phyloP scores from a whole-genome alignment of 2,329 filamentous ascomycete genomes.

The Colletotrichum lentis region DNA sequence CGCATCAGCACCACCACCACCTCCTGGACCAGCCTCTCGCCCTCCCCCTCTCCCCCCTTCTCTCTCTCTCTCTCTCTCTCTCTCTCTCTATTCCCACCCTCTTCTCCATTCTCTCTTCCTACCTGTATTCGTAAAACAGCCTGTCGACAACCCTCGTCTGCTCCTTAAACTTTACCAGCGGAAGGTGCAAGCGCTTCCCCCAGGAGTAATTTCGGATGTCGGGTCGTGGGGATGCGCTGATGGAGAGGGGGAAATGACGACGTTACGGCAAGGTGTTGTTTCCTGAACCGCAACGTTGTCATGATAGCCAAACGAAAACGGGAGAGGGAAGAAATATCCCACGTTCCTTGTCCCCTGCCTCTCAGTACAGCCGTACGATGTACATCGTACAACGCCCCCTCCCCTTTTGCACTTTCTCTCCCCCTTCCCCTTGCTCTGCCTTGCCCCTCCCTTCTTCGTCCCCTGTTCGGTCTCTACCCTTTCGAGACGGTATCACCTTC shows the following conservation, averaged over 20 bases:
- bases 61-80: too few species aligned
- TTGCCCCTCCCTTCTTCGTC: neutral
- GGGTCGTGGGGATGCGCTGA: constrained; percentile 22
- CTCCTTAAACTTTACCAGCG: constrained; percentile 6
- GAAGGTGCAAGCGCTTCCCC: constrained; percentile 33
- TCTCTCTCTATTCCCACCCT: too few species aligned
- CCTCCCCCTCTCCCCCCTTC: too few species aligned
- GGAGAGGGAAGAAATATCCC: neutral
- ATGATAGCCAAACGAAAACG: neutral
- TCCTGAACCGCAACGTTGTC: constrained; percentile 15
- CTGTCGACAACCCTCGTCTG: neutral
- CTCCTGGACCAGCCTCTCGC: constrained; percentile 4
- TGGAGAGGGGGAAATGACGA: constrained; percentile 19
- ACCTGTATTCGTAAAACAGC: neutral
- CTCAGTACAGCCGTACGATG: too few species aligned
- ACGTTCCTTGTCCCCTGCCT: constrained; percentile 20
- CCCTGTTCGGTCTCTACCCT: constrained; percentile 1
- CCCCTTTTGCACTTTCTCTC: neutral
- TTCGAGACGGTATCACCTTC: constrained; percentile 9
- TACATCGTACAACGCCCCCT: too few species aligned
- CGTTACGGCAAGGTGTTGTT: constrained; percentile 17
- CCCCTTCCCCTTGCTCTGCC: neutral
- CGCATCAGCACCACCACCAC: constrained; percentile 12
- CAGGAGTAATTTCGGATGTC: constrained; percentile 33
- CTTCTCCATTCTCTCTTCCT: neutral